Conservation (phyloP, 441 rosid genomes). For the Populus trichocarpa region DNA sequence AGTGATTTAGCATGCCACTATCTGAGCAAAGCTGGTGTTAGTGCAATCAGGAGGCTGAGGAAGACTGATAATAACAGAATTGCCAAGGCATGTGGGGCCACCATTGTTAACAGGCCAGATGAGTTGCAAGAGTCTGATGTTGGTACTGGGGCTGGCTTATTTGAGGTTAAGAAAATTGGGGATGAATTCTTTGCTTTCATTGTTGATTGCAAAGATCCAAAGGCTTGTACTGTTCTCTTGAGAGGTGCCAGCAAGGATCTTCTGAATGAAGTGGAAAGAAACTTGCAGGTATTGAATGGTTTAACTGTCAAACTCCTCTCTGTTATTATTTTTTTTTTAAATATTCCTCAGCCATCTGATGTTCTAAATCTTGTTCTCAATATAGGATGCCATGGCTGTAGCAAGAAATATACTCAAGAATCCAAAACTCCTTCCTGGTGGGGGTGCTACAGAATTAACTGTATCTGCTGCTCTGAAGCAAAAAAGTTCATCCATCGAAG, state of each 20-base stretch:
- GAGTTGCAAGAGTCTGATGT: constrained; percentile 96
- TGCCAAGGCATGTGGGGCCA: constrained; percentile 95
- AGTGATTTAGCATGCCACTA: constrained; percentile 96
- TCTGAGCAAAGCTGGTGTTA: constrained; percentile 89
- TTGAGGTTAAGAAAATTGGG: constrained; percentile 91
- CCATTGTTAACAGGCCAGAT: constrained; percentile 88
- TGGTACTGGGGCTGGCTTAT: constrained; percentile 87
- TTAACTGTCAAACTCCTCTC: neutral
- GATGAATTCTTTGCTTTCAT: constrained; percentile 84
- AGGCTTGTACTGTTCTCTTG: constrained; percentile 84
- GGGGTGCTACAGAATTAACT: constrained; percentile 87
- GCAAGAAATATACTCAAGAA: constrained; percentile 94
- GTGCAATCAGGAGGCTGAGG: constrained; percentile 91
- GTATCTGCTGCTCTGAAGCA: constrained; percentile 87
- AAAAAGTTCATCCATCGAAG: constrained; percentile 85
- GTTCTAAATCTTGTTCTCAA: constrained; percentile 16
- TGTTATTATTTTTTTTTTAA: neutral
- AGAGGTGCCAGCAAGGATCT: constrained; percentile 98
- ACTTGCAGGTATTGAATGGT: constrained; percentile 61
- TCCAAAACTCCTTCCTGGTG: constrained; percentile 95
- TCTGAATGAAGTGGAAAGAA: constrained; percentile 90
- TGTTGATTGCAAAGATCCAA: constrained; percentile 90
- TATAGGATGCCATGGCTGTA: constrained; percentile 92
- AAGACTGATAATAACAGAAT: constrained; percentile 90
- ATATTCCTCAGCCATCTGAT: neutral